Evolutionary conservation across 352 stramenopile genomes (phyloP).

Genomic region (Phytopythium chamaehyphon): DNA sequence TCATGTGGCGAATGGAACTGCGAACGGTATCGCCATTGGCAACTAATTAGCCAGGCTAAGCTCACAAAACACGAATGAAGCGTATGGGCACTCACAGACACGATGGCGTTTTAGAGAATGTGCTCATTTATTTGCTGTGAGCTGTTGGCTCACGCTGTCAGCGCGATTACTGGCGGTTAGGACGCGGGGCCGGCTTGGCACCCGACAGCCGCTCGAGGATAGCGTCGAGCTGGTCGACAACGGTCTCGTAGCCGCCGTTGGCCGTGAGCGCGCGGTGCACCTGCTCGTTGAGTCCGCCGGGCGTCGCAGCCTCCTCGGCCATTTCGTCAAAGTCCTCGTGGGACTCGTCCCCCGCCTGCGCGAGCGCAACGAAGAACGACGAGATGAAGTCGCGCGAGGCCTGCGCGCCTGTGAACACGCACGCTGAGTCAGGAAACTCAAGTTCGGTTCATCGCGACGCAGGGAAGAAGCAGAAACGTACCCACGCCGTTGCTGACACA

Average conservation of each 20-base stretch:
- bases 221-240: slow-evolving; percentile 74
- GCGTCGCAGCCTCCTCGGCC: slow-evolving; percentile 76
- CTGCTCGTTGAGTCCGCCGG: slow-evolving; percentile 81
- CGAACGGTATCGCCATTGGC: slow-evolving; percentile 1
- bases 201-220: slow-evolving; percentile 82
- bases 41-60: background rate
- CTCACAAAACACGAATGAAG: background rate
- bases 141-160: background rate
- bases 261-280: slow-evolving; percentile 65
- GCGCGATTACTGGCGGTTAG: slow-evolving; percentile 25
- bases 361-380: slow-evolving; percentile 82
- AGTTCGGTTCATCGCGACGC: background rate
- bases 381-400: slow-evolving; percentile 77
- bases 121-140: background rate
- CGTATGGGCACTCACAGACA: background rate
- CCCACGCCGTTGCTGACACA: slow-evolving; percentile 83
- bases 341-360: slow-evolving; percentile 65
- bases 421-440: slow-evolving; percentile 1
- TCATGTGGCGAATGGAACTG: background rate
- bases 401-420: slow-evolving; percentile 35
- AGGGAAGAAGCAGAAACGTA: slow-evolving; percentile 23
- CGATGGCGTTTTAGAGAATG: background rate
- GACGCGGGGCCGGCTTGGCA: slow-evolving; percentile 51
- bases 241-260: slow-evolving; percentile 73
- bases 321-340: slow-evolving; percentile 78